These are phyloP conservation scores for Kuraishia hungarica DNA, from an alignment of 805 yeast species.

Conservation along the genomic window DNA sequence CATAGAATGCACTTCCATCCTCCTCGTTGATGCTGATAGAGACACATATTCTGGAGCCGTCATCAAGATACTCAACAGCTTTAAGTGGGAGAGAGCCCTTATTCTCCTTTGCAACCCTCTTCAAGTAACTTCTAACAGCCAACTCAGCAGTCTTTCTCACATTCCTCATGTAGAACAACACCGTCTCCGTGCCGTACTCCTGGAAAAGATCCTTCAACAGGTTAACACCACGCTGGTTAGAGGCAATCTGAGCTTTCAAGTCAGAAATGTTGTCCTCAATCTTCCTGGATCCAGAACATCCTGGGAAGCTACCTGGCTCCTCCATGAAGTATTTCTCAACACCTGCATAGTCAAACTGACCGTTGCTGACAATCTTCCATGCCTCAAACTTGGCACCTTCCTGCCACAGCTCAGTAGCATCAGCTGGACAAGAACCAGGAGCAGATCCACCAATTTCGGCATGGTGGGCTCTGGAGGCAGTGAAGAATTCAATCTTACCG, in stretches of 20 bases:
- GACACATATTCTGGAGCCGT: conserved; percentile 41
- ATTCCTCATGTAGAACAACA: conserved; percentile 37
- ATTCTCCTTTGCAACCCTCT: conserved; percentile 31
- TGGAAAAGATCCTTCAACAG: conserved; percentile 31
- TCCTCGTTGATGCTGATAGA: conserved; percentile 30
- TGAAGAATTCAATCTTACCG: conserved; percentile 37
- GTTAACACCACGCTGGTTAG: conserved; percentile 42
- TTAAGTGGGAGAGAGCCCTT: conserved; percentile 23
- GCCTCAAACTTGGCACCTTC: conserved; percentile 50
- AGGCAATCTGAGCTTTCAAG: conserved; percentile 40
- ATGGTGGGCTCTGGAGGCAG: conserved; percentile 55
- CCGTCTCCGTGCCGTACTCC: conserved; percentile 33
- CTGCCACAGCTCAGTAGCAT: conserved; percentile 41
- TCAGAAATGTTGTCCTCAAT: conserved; percentile 45
- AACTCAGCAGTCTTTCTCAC: conserved; percentile 37
- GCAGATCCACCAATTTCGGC: conserved; percentile 57
- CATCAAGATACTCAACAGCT: conserved; percentile 45
- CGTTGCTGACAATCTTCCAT: conserved; percentile 39
- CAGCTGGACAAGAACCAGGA: conserved; percentile 49
- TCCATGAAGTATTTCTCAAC: conserved; percentile 35
- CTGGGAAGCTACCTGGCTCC: conserved; percentile 39
- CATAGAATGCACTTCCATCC: conserved; percentile 37
- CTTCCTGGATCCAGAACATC: conserved; percentile 48
- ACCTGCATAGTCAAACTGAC: conserved; percentile 45
- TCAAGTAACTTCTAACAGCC: conserved; percentile 30